phyloP scores from a whole-genome alignment of 306 rosid species.

The Casuarina cunninghamiana region DNA sequence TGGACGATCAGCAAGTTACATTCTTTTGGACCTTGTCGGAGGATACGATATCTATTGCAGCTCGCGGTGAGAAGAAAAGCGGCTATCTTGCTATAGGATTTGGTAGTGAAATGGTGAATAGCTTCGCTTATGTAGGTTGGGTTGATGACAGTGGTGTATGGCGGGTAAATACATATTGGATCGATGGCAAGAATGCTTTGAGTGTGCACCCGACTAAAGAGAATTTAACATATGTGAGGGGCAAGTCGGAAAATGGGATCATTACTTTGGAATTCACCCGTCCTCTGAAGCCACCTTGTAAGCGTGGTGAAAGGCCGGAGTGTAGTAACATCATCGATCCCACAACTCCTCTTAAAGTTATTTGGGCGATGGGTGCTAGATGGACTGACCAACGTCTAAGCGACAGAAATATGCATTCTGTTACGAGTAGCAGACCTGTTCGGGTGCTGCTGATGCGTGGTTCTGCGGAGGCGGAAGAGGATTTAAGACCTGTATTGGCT shows the following conservation, averaged over 20 bases:
- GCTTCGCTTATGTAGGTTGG: constrained; percentile 89
- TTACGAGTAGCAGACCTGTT: constrained; percentile 70
- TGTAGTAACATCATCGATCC: constrained; percentile 81
- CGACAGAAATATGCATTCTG: constrained; percentile 81
- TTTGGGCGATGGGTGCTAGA: constrained; percentile 94
- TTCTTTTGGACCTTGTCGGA: constrained; percentile 81
- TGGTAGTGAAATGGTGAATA: constrained; percentile 77
- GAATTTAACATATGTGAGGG: constrained; percentile 74
- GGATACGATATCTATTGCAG: constrained; percentile 73
- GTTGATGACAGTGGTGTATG: constrained; percentile 66
- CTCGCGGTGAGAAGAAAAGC: constrained; percentile 89
- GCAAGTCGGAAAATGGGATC: constrained; percentile 77
- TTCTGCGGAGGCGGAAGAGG: constrained; percentile 94
- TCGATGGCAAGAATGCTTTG: constrained; percentile 74
- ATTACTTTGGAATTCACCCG: constrained; percentile 87
- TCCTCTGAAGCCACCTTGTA: constrained; percentile 74
- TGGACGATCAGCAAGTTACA: constrained; percentile 94
- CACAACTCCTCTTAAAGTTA: constrained; percentile 79
- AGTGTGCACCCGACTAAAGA: constrained; percentile 64
- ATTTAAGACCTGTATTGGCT: constrained; percentile 81
- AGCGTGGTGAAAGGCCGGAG: constrained; percentile 43
- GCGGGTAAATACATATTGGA: constrained; percentile 73
- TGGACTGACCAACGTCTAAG: constrained; percentile 62
- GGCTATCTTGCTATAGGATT: constrained; percentile 89
- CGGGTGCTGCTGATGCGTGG: constrained; percentile 74